Evolutionary conservation across 2,329 filamentous ascomycete genomes (phyloP).

Genomic region (Fusarium caatingaense): DNA sequence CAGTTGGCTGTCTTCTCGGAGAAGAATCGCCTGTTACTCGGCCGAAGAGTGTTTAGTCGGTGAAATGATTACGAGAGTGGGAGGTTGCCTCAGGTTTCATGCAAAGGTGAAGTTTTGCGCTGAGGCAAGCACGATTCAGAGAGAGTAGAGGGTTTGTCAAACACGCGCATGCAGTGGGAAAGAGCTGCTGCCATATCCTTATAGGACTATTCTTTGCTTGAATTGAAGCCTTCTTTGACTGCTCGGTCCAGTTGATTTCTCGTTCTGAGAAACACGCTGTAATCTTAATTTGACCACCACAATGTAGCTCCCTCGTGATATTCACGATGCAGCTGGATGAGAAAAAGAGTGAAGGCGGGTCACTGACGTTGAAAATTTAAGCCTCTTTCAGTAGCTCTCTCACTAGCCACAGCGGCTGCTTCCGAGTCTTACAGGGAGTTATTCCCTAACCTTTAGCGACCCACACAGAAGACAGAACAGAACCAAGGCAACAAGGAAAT

Average conservation of each 20-base stretch:
- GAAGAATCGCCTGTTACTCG: not conserved
- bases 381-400: slow-evolving; percentile 23
- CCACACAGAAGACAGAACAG: not conserved
- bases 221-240: not conserved
- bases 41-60: not conserved
- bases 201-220: not conserved
- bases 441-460: slow-evolving; percentile 17
- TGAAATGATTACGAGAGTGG: slow-evolving; percentile 12
- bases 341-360: slow-evolving; percentile 2
- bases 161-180: slow-evolving; percentile 14
- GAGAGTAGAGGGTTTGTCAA: slow-evolving; percentile 8
- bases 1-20: not conserved
- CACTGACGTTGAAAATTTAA: slow-evolving; percentile 28
- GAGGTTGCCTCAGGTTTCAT: slow-evolving; percentile 29
- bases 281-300: not conserved
- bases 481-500: slow-evolving; percentile 5
- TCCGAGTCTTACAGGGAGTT: slow-evolving; percentile 21
- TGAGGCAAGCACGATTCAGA: slow-evolving; percentile 29
- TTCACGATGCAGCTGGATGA: slow-evolving; percentile 13
- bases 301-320: slow-evolving; percentile 7
- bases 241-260: not conserved
- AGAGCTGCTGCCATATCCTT: slow-evolving; percentile 27
- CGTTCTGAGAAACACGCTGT: not conserved
- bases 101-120: slow-evolving; percentile 9
- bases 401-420: slow-evolving; percentile 45